Evolutionary conservation across 164 flowering plant species (phyloP).

Genomic region (Tetracentron sinense): DNA sequence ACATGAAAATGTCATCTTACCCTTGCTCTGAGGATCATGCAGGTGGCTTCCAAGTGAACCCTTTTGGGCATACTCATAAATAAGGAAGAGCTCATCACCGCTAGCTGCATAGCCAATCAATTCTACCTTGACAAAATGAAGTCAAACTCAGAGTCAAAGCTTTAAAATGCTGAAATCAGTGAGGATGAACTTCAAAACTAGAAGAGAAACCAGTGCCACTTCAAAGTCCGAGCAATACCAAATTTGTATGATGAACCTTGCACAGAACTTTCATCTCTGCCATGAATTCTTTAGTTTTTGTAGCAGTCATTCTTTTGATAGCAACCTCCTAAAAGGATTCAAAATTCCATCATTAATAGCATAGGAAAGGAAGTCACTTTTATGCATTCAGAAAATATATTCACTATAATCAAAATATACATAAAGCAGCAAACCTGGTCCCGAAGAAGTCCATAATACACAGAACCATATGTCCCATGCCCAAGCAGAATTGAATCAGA

Average conservation of each 20-base stretch:
- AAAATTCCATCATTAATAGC: constrained; percentile 5
- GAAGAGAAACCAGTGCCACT: neutral
- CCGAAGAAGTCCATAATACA: constrained; percentile 65
- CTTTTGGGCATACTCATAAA: constrained; percentile 86
- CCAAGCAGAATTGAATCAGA: constrained; percentile 89
- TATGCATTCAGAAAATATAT: neutral
- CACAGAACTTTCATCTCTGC: constrained; percentile 90
- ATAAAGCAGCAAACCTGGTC: constrained; percentile 57
- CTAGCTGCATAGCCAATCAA: constrained; percentile 90
- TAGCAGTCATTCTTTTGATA: constrained; percentile 88
- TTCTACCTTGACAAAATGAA: constrained; percentile 85
- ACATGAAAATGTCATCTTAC: constrained; percentile 28
- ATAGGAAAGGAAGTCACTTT: neutral
- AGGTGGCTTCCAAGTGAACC: constrained; percentile 80
- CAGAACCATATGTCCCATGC: constrained; percentile 92
- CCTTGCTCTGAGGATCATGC: constrained; percentile 85
- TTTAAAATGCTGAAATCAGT: constrained; percentile 11
- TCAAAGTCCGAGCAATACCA: constrained; percentile 48
- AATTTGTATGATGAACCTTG: constrained; percentile 87
- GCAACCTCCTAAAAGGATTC: constrained; percentile 71
- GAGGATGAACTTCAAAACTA: neutral
- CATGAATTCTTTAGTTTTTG: constrained; percentile 76
- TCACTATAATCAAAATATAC: neutral
- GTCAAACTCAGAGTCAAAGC: constrained; percentile 29
- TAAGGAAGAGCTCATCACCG: constrained; percentile 74